phyloP scores from a whole-genome alignment of 306 rosid species.

The Lablab purpureus region DNA sequence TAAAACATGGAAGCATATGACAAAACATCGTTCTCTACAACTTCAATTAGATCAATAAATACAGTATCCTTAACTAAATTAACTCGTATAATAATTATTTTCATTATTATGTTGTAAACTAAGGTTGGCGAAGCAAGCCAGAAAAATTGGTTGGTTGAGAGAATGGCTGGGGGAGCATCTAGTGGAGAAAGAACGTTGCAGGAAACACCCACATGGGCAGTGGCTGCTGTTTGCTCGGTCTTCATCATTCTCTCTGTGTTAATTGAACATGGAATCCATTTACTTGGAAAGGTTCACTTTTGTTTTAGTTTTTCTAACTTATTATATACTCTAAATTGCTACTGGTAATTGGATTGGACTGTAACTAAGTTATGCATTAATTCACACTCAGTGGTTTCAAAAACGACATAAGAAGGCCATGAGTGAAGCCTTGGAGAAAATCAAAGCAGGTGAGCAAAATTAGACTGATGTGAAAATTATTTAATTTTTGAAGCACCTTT shows the following conservation, averaged over 20 bases:
- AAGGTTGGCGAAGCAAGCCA: not conserved
- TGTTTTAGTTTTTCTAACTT: not conserved
- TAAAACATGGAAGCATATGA: constrained; percentile 38
- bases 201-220: constrained; percentile 82
- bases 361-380: not conserved
- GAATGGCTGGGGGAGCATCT: constrained; percentile 45
- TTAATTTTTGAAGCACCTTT: too few relatives aligned
- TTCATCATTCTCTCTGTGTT: constrained; percentile 62
- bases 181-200: constrained; percentile 57
- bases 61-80: not conserved
- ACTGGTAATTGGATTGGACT: not conserved
- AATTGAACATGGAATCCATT: constrained; percentile 69
- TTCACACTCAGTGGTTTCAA: constrained; percentile 58
- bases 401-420: constrained; percentile 73
- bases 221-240: constrained; percentile 68
- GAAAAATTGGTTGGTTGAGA: constrained; percentile 2
- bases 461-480: not conserved
- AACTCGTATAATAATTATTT: not conserved
- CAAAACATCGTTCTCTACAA: constrained; percentile 29
- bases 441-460: constrained; percentile 60
- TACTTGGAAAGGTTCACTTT: constrained; percentile 60
- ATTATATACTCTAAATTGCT: not conserved
- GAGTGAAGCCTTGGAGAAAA: constrained; percentile 79
- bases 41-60: not conserved
- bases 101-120: not conserved